Conservation (phyloP, 345 rosid species). For the Bruguiera sexangula region DNA sequence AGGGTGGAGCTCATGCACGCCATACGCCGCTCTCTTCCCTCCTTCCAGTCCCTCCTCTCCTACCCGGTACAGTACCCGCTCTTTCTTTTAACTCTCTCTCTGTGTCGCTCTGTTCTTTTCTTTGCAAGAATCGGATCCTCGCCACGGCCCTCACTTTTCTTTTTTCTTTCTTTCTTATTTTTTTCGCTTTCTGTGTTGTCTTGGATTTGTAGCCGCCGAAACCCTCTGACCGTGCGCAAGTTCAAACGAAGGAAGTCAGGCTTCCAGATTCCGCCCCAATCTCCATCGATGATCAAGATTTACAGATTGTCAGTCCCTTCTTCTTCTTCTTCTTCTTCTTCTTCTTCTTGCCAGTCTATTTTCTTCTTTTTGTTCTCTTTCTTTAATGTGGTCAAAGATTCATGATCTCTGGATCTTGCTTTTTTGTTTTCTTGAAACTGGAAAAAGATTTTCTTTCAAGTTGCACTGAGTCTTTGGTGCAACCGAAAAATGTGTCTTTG, state of each 20-base stretch:
- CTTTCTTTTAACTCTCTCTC: not conserved
- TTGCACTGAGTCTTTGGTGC: too few species aligned
- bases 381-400: too few species aligned
- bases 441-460: too few species aligned
- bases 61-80: slow-evolving; percentile 45
- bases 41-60: slow-evolving; percentile 65
- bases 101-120: not conserved
- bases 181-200: not conserved
- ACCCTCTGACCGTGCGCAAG: slow-evolving; percentile 69
- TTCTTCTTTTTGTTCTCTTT: not conserved
- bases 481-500: too few species aligned
- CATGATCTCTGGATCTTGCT: too few species aligned
- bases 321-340: not conserved
- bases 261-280: slow-evolving; percentile 81
- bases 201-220: slow-evolving; percentile 59
- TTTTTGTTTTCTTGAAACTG: too few species aligned
- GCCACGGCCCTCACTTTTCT: not conserved
- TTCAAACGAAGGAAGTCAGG: slow-evolving; percentile 75
- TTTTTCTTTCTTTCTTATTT: not conserved
- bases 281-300: slow-evolving; percentile 84
- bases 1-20: slow-evolving; percentile 76
- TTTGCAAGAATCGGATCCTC: not conserved
- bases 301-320: slow-evolving; percentile 60
- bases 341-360: not conserved
- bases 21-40: slow-evolving; percentile 60